Conservation (phyloP, 164 flowering plant species). For the Vitis labrusca region DNA sequence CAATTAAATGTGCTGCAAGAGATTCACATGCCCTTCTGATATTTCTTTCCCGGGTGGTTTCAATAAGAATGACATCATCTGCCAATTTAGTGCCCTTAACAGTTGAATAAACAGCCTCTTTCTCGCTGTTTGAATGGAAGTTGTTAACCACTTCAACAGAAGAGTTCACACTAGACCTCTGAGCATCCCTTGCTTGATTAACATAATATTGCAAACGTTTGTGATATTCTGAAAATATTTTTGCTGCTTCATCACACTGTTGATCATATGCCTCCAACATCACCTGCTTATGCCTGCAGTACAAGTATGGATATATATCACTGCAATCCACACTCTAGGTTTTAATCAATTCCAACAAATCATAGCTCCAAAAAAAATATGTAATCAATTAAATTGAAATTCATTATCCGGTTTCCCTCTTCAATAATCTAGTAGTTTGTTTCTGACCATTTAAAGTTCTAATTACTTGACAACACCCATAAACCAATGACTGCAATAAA, state of each 20-base stretch:
- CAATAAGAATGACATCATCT: slow-evolving; percentile 84
- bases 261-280: slow-evolving; percentile 89
- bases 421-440: not conserved
- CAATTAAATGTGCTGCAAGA: slow-evolving; percentile 69
- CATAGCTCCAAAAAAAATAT: not conserved
- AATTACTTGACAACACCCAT: not conserved
- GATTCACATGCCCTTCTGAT: slow-evolving; percentile 84
- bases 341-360: too few relatives aligned
- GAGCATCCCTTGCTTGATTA: slow-evolving; percentile 86
- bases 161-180: slow-evolving; percentile 48
- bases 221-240: slow-evolving; percentile 92
- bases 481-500: not conserved
- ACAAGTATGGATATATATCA: not conserved
- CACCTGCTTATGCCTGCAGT: slow-evolving; percentile 89
- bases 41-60: slow-evolving; percentile 77
- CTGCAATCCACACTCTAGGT: not conserved
- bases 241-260: slow-evolving; percentile 96
- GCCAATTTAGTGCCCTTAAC: slow-evolving; percentile 73
- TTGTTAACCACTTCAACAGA: slow-evolving; percentile 51
- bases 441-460: not conserved
- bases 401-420: not conserved
- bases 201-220: slow-evolving; percentile 76
- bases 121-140: slow-evolving; percentile 47
- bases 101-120: slow-evolving; percentile 76
- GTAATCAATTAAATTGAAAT: not conserved